Evolutionary conservation across 164 flowering plant species (phyloP), one percentile per base, ranked within the genome.

Genomic region (Akebia trifoliata): DNA sequence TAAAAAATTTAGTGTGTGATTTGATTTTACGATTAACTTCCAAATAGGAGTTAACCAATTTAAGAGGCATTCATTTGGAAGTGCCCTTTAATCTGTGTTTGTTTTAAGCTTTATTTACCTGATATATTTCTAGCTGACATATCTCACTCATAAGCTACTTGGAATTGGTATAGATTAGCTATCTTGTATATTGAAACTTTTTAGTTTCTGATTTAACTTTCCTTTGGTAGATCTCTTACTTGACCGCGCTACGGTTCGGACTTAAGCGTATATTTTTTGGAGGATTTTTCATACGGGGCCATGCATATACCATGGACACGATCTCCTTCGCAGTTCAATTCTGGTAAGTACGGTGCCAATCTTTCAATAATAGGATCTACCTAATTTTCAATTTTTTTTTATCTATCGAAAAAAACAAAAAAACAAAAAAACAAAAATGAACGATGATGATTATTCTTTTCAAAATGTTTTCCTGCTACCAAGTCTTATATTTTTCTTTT

Each of bases 221-320:
- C 37, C 14, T 57, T 21, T 54, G 70, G 63, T 59, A 93, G 99
- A 86, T 94, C 50, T 60, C 97, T 20, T 86, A 87, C 64, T 70
- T 90, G 72, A 87, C 80, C 71, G 99, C 99, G 26, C 79, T 87
- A 64, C 82, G 95, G 22, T 87, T 86, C 78, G 99, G 99, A 65
- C 72, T 94, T 17, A 94, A 94, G 66, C 68, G 92, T 30, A 94
- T 94, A 30, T 87, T 90, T 66, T 94, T 94, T 78, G 99, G 99
- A 72, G 99, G 99, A 46, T 94, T 90, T 70, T 94, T 94, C 64
- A 94, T 87, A 6, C 76, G 96, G 54, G 97, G 97, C 20, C 99
- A 94, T 76, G 97, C 97, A 39, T 90, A 87, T 69, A 94, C 97
- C 14, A 94, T 94, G 99, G 96, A 90, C 62, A 87, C 96, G 3